These are phyloP conservation scores for Colletotrichum endophyticum DNA, from an alignment of 2,329 filamentous ascomycete genomes.

Conservation along the genomic window DNA sequence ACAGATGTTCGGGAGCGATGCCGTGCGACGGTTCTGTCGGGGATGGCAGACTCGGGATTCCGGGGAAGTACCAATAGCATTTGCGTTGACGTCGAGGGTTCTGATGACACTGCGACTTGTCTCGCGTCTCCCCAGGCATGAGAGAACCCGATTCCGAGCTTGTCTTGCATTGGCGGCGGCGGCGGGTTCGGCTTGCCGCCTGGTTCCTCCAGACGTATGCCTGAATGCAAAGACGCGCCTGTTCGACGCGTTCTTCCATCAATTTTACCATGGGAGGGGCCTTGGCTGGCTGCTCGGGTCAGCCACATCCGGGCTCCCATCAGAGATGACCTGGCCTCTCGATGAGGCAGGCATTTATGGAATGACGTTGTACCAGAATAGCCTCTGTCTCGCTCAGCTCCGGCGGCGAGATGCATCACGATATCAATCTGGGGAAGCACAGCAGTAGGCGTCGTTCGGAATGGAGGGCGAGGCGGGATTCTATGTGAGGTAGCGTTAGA, in stretches of 20 bases:
- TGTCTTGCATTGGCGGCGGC: not conserved
- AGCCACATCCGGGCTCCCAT: not conserved
- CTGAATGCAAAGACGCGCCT: not conserved
- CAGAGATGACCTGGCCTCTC: not conserved
- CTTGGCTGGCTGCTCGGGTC: not conserved
- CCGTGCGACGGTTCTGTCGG: slow-evolving; percentile 2
- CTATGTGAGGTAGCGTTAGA: not conserved
- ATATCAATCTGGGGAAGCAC: not conserved
- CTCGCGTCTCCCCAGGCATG: not conserved
- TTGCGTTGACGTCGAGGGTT: not conserved
- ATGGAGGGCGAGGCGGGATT: not conserved
- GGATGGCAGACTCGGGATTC: not conserved
- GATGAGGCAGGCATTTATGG: not conserved
- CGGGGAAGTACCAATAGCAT: not conserved
- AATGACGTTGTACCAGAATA: not conserved
- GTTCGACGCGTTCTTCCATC: not conserved
- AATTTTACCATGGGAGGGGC: not conserved
- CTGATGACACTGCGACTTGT: not conserved
- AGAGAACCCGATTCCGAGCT: not conserved
- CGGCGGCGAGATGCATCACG: not conserved
- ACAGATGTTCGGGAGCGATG: slow-evolving; percentile 3
- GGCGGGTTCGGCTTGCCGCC: not conserved
- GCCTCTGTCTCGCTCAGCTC: not conserved
- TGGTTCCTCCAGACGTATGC: not conserved
- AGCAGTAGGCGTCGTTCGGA: not conserved